Evolutionary conservation across 1,284 basidiomycete genomes (phyloP), one percentile per base, ranked within the genome.

Genomic region (Hymenochaete sp.): DNA sequence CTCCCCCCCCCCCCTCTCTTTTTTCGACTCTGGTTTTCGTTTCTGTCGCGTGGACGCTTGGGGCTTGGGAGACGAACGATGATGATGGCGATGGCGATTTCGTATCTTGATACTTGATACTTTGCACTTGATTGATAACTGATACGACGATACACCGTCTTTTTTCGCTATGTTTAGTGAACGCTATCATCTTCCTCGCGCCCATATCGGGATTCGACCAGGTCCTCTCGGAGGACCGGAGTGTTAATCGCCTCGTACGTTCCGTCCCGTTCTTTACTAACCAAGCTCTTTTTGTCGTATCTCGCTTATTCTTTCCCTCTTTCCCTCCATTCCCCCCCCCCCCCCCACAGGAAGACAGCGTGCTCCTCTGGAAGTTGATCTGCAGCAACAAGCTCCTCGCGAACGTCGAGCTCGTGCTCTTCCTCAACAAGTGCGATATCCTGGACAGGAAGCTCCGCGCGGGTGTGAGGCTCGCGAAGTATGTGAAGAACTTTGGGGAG

Each of bases 161-260:
- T 40, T 40, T 40, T 19, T 36, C 19, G 29, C 16, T 21, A 14
- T 19, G 8, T 32, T 16, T 29, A 52, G 51, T 55, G 19, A 51
- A 82, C 52, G 81, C 83, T 2, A 87, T 87, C 55, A 84, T 87
- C 51, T 87, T 87, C 61, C 74, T 87, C 11, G 84, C 82, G 14
- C 84, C 83, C 11, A 85, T 87, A 63, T 82, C 79, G 22, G 79
- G 75, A 9, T 87, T 87, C 54, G 83, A 87, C 61, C 82, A 87
- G 57, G 79, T 79, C 4, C 67, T 87, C 6, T 62, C 73, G 16
- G 83, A 86, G 61, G 82, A 85, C 54, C 66, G 70, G 46, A 72
- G 69, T 44, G 76, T 86, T 4, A 87, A 87, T 56, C 74, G 83
- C 44, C 65, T 84, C 43, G 81, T 79, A 47, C 45, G 75, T 63